Conservation (phyloP, 768 basidiomycete species). For the Asterophora parasitica region DNA sequence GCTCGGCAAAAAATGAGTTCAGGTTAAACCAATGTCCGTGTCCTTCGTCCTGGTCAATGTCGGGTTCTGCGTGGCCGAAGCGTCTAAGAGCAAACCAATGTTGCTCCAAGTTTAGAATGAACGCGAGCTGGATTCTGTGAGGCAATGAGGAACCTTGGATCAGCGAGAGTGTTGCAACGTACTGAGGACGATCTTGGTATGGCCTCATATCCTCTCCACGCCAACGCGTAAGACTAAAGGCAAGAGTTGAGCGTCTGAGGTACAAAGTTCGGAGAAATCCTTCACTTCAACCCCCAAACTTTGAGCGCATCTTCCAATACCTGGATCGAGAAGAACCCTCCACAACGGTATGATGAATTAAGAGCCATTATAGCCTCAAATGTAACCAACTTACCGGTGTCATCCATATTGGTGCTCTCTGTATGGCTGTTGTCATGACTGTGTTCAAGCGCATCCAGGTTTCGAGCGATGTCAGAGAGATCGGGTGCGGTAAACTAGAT, state of each 20-base stretch:
- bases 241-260: slow-evolving; percentile 8
- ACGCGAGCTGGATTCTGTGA: slow-evolving; percentile 72
- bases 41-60: slow-evolving; percentile 31
- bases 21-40: slow-evolving; percentile 51
- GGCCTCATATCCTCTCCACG: slow-evolving; percentile 75
- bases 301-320: slow-evolving; percentile 81
- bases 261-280: slow-evolving; percentile 10
- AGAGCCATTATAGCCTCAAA: not conserved
- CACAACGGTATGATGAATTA: not conserved
- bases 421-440: slow-evolving; percentile 47
- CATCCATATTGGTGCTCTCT: slow-evolving; percentile 83
- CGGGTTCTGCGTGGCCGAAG: slow-evolving; percentile 55
- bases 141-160: not conserved
- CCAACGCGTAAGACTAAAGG: slow-evolving; percentile 72
- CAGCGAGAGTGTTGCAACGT: slow-evolving; percentile 17
- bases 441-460: slow-evolving; percentile 62
- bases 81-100: slow-evolving; percentile 90
- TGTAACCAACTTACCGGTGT: slow-evolving; percentile 53
- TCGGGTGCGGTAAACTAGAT: slow-evolving; percentile 73
- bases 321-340: slow-evolving; percentile 90
- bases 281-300: slow-evolving; percentile 79
- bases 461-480: slow-evolving; percentile 68
- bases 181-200: slow-evolving; percentile 78
- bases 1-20: slow-evolving; percentile 64
- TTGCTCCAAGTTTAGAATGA: slow-evolving; percentile 79